phyloP scores from a whole-genome alignment of 371 early-diverging fungal species.

The Cokeromyces recurvatus region DNA sequence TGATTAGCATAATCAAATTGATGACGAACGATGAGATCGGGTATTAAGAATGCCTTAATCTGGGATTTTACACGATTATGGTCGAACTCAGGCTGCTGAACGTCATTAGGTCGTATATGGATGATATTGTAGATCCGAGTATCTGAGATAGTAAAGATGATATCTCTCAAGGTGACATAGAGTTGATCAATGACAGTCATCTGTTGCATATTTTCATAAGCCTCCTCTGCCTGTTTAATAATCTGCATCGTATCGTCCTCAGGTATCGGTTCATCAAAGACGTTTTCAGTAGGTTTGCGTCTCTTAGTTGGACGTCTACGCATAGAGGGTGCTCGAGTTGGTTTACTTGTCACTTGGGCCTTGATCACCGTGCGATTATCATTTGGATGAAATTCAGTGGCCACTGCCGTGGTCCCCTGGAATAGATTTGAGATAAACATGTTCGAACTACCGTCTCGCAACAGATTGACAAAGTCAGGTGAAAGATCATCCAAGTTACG shows the following conservation, averaged over 20 bases:
- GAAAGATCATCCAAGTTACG: conserved; percentile 70
- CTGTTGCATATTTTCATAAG: conserved; percentile 40
- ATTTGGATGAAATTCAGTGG: conserved; percentile 79
- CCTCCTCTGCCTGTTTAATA: conserved; percentile 37
- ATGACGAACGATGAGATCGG: conserved; percentile 50
- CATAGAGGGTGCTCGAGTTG: conserved; percentile 70
- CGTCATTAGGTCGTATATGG: conserved; percentile 72
- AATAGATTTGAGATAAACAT: conserved; percentile 82
- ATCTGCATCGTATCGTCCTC: conserved; percentile 25
- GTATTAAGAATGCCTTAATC: conserved; percentile 52
- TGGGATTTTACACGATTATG: conserved; percentile 51
- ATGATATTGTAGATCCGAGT: conserved; percentile 80
- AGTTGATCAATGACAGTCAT: conserved; percentile 62
- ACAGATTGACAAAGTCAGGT: conserved; percentile 80
- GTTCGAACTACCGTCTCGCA: conserved; percentile 67
- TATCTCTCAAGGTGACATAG: conserved; percentile 55
- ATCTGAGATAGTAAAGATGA: conserved; percentile 63
- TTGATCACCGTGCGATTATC: conserved; percentile 54
- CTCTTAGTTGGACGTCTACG: conserved; percentile 40
- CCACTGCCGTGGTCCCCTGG: conserved; percentile 71
- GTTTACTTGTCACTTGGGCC: conserved; percentile 56
- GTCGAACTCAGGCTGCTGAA: conserved; percentile 48
- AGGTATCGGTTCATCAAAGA: conserved; percentile 3
- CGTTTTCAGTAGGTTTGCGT: conserved; percentile 3
- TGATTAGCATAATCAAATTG: conserved; percentile 53